A percentile compares a stretch with the other conserved stretches of the same genome.
These are phyloP conservation scores for Pichia cabralensis DNA, from an alignment of 805 yeast species.

Conservation along the genomic window DNA sequence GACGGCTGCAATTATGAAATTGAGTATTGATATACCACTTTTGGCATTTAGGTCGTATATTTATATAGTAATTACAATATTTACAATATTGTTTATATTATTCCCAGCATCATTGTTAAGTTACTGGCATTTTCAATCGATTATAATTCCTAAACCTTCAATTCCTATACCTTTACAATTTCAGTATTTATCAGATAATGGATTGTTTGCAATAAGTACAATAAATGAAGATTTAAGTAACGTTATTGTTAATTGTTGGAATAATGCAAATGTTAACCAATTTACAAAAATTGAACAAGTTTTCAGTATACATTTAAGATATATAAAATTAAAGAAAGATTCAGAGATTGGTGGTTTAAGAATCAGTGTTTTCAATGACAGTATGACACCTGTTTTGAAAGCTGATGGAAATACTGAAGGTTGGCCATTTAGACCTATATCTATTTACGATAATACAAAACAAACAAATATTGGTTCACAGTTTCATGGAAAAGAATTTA, in stretches of 20 bases:
- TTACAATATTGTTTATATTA: slow-evolving; percentile 5
- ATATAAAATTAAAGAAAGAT: slow-evolving; percentile 6
- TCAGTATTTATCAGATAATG: slow-evolving; percentile 6
- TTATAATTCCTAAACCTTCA: slow-evolving; percentile 8
- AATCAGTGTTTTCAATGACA: slow-evolving; percentile 2
- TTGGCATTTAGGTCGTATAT: slow-evolving; percentile 5
- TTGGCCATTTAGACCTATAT: slow-evolving; percentile 7
- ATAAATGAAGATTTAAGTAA: slow-evolving; percentile 4
- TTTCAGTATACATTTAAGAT: slow-evolving; percentile 8
- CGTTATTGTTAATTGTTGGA: slow-evolving; percentile 6
- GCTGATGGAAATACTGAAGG: neutral
- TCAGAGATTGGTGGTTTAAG: slow-evolving; percentile 9
- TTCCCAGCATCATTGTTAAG: slow-evolving; percentile 9
- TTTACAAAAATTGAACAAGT: slow-evolving; percentile 10
- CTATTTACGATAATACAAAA: neutral
- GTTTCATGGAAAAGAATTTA: too few relatives aligned
- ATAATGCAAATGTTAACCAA: slow-evolving; percentile 5
- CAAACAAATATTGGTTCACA: neutral
- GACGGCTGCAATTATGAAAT: too few relatives aligned
- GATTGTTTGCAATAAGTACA: slow-evolving; percentile 7
- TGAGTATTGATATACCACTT: slow-evolving; percentile 3
- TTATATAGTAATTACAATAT: slow-evolving; percentile 2
- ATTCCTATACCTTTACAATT: slow-evolving; percentile 7
- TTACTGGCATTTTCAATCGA: slow-evolving; percentile 8
- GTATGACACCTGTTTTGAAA: neutral